Evolutionary conservation across 2,329 filamentous ascomycete species (phyloP).

Genomic region (Neoascochyta sp.): DNA sequence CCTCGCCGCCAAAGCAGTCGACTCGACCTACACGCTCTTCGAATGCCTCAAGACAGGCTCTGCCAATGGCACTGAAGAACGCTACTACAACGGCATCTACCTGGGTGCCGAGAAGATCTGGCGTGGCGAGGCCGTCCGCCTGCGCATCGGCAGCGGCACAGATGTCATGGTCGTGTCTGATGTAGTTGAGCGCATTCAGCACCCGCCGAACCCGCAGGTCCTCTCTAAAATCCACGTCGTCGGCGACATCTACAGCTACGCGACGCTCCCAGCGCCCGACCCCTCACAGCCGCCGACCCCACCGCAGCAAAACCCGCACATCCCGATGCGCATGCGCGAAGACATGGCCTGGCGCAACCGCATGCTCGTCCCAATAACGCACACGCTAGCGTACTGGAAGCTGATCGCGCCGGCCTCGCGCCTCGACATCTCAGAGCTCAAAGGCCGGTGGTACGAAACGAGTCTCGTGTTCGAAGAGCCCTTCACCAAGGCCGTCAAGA

Average conservation of each 20-base stretch:
- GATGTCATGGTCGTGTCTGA: constrained; percentile 49
- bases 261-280: constrained; percentile 30
- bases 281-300: constrained; percentile 30
- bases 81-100: constrained; percentile 53
- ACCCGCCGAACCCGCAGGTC: constrained; percentile 12
- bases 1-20: constrained; percentile 54
- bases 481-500: constrained; percentile 32
- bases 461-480: constrained; percentile 44
- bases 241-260: constrained; percentile 53
- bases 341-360: constrained; percentile 51
- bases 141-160: constrained; percentile 44
- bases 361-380: constrained; percentile 38
- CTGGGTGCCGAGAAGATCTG: constrained; percentile 59
- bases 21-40: constrained; percentile 54
- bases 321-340: constrained; percentile 51
- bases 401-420: constrained; percentile 34
- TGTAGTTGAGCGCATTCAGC: constrained; percentile 41
- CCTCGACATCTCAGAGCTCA: constrained; percentile 49
- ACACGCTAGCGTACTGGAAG: constrained; percentile 43
- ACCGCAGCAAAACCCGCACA: constrained; percentile 41
- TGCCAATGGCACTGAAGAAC: constrained; percentile 40
- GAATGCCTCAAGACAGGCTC: constrained; percentile 42
- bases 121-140: constrained; percentile 56
- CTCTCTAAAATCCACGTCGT: constrained; percentile 39
- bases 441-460: constrained; percentile 60